phyloP scores from a whole-genome alignment of 2,329 filamentous ascomycete genomes.

The Tolypocladium paradoxum region DNA sequence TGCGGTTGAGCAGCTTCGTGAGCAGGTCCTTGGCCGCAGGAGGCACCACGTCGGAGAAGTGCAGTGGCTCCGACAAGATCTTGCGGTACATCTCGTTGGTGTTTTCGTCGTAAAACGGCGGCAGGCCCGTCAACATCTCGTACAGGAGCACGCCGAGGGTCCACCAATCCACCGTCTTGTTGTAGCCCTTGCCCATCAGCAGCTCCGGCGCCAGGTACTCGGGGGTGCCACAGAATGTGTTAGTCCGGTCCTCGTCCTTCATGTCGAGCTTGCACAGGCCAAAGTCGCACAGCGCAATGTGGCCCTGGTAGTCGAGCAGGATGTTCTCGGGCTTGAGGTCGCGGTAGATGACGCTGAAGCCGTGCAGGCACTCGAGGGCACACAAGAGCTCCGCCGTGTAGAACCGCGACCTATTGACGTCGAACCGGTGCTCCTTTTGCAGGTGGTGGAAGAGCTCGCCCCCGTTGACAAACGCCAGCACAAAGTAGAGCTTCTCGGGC shows the following conservation, averaged over 20 bases:
- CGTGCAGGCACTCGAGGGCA: constrained; percentile 89
- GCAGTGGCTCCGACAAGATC: constrained; percentile 89
- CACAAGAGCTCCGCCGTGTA: constrained; percentile 95
- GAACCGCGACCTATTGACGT: constrained; percentile 92
- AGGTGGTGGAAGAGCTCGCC: constrained; percentile 97
- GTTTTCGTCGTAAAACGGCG: constrained; percentile 98
- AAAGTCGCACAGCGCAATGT: constrained; percentile 96
- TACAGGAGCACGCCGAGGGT: constrained; percentile 93
- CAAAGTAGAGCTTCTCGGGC: constrained; percentile 95
- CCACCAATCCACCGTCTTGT: constrained; percentile 99
- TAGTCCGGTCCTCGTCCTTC: constrained; percentile 98
- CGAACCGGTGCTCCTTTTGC: constrained; percentile 93
- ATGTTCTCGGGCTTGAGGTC: constrained; percentile 80
- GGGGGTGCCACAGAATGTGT: constrained; percentile 96
- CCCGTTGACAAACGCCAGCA: constrained; percentile 93
- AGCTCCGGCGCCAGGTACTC: constrained; percentile 95
- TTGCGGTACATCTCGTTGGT: constrained; percentile 99
- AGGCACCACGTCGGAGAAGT: constrained; percentile 92
- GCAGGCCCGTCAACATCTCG: constrained; percentile 95
- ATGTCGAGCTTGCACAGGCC: constrained; percentile 97
- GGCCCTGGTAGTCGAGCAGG: constrained; percentile 90
- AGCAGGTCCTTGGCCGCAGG: constrained; percentile 87
- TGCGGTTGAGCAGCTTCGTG: constrained; percentile 81
- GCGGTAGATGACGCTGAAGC: constrained; percentile 95
- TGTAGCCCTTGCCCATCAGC: constrained; percentile 87